Conservation (phyloP, 306 rosid genomes). For the Vigna mungo region DNA sequence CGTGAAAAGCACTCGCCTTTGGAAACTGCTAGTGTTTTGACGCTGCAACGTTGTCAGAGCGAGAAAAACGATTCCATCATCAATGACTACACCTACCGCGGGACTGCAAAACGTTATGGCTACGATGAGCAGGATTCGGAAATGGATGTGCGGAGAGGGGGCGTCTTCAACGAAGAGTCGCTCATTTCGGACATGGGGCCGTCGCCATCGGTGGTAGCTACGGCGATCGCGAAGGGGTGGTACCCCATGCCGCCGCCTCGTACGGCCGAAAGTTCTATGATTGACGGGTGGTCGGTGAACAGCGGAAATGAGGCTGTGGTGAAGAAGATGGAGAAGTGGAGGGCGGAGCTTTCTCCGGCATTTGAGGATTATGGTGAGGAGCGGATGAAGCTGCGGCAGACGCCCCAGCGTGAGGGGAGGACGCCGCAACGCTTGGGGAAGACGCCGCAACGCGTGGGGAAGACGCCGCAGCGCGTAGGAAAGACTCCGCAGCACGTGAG, state of each 20-base stretch:
- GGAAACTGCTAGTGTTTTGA: background rate
- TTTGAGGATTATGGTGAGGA: constrained; percentile 37
- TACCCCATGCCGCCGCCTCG: constrained; percentile 36
- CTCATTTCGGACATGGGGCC: constrained; percentile 69
- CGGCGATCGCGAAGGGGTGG: constrained; percentile 71
- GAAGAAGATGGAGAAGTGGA: constrained; percentile 81
- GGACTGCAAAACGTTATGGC: background rate
- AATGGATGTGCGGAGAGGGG: background rate
- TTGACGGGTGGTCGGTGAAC: constrained; percentile 67
- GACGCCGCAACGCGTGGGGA: constrained; percentile 3
- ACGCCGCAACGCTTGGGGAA: background rate
- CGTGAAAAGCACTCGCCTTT: background rate
- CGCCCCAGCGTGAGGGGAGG: background rate
- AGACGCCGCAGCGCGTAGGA: background rate
- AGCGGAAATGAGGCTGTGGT: constrained; percentile 62
- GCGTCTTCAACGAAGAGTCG: constrained; percentile 46
- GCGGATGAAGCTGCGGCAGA: background rate
- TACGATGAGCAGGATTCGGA: constrained; percentile 39
- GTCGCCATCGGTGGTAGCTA: constrained; percentile 76
- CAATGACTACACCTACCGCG: constrained; percentile 12
- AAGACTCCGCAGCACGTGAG: background rate
- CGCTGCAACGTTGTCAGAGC: constrained; percentile 53
- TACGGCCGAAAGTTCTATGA: constrained; percentile 40
- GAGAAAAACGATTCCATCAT: constrained; percentile 48
- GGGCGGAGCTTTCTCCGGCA: constrained; percentile 64